Evolutionary conservation across 371 early-diverging fungal species (phyloP).

Genomic region (Smittium mucronatum): DNA sequence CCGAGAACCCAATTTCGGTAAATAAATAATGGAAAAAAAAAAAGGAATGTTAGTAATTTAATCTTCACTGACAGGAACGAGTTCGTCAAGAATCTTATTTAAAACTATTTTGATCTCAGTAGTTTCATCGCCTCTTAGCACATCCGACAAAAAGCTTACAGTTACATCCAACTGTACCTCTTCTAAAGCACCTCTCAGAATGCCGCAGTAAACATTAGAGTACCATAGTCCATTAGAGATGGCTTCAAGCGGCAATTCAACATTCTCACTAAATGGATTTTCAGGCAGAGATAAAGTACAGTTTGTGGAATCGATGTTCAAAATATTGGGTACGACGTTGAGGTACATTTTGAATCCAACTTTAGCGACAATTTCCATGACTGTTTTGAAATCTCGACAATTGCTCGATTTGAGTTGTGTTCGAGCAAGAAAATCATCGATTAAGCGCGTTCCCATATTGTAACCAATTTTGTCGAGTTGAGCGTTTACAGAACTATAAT

Average conservation of each 20-base stretch:
- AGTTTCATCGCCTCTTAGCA: conserved; percentile 73
- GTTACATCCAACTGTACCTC: conserved; percentile 94
- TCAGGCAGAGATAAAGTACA: conserved; percentile 85
- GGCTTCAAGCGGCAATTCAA: conserved; percentile 67
- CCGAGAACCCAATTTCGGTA: no score
- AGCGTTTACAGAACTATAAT: conserved; percentile 82
- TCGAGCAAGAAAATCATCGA: conserved; percentile 91
- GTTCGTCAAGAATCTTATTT: conserved; percentile 80
- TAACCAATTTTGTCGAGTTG: conserved; percentile 97
- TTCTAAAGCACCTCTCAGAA: conserved; percentile 86
- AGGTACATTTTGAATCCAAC: conserved; percentile 94
- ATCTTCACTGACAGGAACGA: conserved; percentile 88
- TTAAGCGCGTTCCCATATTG: conserved; percentile 87
- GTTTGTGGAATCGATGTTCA: conserved; percentile 69
- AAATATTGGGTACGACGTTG: conserved; percentile 69
- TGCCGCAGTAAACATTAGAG: conserved; percentile 88
- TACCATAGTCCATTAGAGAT: conserved; percentile 81
- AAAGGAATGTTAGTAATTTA: conserved; percentile 24
- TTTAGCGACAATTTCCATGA: conserved; percentile 86
- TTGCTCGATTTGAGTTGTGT: conserved; percentile 49
- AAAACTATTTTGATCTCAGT: conserved; percentile 84
- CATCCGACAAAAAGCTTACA: conserved; percentile 65
- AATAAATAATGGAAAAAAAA: background rate
- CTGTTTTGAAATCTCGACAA: conserved; percentile 80
- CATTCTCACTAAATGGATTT: conserved; percentile 88